These are phyloP conservation scores for Penicillium macrosclerotiorum DNA, from an alignment of 495 filamentous ascomycete species.

Conservation along the genomic window DNA sequence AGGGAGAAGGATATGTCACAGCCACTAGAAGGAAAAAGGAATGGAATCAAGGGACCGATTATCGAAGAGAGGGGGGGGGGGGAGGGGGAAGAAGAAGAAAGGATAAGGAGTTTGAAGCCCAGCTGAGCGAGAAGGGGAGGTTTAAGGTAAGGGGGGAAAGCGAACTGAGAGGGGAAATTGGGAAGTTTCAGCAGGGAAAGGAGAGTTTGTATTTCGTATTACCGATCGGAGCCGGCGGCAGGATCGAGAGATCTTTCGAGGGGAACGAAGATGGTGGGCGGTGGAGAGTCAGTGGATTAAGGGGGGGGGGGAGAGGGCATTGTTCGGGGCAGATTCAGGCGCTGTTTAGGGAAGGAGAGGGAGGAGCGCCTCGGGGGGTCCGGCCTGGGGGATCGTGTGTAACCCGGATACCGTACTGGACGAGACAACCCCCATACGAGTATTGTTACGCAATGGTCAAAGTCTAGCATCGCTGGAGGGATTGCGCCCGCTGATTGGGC, in stretches of 20 bases:
- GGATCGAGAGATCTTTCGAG: too few relatives aligned
- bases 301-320: too few relatives aligned
- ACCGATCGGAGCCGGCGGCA: conserved; percentile 4
- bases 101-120: conserved; percentile 14
- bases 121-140: conserved; percentile 23
- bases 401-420: too few relatives aligned
- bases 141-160: conserved; percentile 23
- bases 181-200: conserved; percentile 32
- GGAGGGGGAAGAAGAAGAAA: conserved; percentile 15
- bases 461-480: conserved; percentile 1
- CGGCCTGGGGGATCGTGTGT: too few relatives aligned
- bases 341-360: too few relatives aligned
- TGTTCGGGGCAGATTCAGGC: too few relatives aligned
- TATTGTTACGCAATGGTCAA: conserved; percentile 2
- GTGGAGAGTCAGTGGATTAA: not conserved
- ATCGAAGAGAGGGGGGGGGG: too few relatives aligned
- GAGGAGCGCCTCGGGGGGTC: too few relatives aligned
- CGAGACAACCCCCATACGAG: not conserved
- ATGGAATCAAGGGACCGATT: conserved; percentile 6
- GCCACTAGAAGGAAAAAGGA: too few relatives aligned
- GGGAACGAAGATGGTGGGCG: too few relatives aligned
- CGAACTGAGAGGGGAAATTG: conserved; percentile 27
- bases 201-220: conserved; percentile 19
- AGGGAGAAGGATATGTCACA: too few relatives aligned
- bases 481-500: not conserved